Conservation (phyloP, 257 asterid genomes). For the Parsonsia alboflavescens region DNA sequence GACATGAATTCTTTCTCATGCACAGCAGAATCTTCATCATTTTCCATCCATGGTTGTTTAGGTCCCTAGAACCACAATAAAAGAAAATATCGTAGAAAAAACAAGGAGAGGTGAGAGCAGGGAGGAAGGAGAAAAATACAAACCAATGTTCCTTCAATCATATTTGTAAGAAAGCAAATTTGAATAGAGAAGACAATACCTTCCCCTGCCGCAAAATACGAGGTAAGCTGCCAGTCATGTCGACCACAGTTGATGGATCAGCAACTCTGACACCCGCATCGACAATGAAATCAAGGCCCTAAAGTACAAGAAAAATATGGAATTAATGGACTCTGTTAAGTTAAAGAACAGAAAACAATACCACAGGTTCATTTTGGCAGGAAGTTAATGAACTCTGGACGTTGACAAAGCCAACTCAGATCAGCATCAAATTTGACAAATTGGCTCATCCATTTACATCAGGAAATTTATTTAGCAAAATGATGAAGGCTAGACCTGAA, state of each 20-base stretch:
- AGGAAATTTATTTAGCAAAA: neutral
- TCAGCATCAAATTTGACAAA: neutral
- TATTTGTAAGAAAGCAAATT: too few species aligned
- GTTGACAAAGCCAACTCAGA: neutral
- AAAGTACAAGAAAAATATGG: conserved; percentile 14
- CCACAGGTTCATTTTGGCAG: neutral
- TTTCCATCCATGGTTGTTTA: conserved; percentile 77
- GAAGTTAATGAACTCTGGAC: neutral
- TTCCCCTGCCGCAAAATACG: conserved; percentile 64
- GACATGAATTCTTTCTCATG: conserved; percentile 16
- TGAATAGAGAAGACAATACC: conserved; percentile 31
- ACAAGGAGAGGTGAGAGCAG: neutral
- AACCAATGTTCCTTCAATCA: neutral
- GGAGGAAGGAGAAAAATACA: too few species aligned
- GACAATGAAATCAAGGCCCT: conserved; percentile 95
- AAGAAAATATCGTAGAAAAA: neutral
- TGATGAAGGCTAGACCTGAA: neutral
- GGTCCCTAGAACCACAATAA: conserved; percentile 51
- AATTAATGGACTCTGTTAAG: neutral
- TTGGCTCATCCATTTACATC: neutral
- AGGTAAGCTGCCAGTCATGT: conserved; percentile 72
- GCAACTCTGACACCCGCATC: conserved; percentile 79
- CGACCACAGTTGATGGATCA: conserved; percentile 88
- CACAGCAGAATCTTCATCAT: conserved; percentile 35
- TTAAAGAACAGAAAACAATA: too few species aligned